Evolutionary conservation across 768 basidiomycete species (phyloP).

Genomic region (Naganishia vaughanmartiniae): DNA sequence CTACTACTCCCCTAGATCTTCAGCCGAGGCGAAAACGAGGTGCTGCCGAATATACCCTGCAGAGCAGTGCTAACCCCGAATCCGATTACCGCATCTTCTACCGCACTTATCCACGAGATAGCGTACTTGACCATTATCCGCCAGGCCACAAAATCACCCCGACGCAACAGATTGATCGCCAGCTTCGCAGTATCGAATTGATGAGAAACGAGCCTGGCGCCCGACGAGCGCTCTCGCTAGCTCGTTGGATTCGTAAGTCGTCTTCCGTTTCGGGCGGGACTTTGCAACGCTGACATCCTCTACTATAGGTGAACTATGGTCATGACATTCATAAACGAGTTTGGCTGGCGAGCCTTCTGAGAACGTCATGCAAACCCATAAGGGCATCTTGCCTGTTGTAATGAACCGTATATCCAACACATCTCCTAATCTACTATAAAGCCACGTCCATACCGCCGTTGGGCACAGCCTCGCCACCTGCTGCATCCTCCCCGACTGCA

Average conservation of each 20-base stretch:
- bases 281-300: not conserved
- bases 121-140: not conserved
- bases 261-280: not conserved
- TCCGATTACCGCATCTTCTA: conserved; percentile 23
- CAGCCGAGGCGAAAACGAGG: not conserved
- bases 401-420: not conserved
- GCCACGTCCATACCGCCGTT: conserved; percentile 6
- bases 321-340: not conserved
- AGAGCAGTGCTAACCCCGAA: not conserved
- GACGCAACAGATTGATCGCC: not conserved
- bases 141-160: not conserved
- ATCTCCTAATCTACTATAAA: not conserved
- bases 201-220: conserved; percentile 3
- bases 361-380: too few relatives aligned
- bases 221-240: conserved; percentile 9
- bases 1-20: not conserved
- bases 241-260: conserved; percentile 12
- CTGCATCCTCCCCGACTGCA: not conserved
- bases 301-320: not conserved
- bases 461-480: not conserved
- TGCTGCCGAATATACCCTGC: not conserved
- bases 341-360: not conserved
- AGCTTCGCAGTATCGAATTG: not conserved
- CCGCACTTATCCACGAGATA: conserved; percentile 10
- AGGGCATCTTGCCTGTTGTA: not conserved